phyloP scores from a whole-genome alignment of 2,329 filamentous ascomycete species.

The Rugonectria rugulosa region DNA sequence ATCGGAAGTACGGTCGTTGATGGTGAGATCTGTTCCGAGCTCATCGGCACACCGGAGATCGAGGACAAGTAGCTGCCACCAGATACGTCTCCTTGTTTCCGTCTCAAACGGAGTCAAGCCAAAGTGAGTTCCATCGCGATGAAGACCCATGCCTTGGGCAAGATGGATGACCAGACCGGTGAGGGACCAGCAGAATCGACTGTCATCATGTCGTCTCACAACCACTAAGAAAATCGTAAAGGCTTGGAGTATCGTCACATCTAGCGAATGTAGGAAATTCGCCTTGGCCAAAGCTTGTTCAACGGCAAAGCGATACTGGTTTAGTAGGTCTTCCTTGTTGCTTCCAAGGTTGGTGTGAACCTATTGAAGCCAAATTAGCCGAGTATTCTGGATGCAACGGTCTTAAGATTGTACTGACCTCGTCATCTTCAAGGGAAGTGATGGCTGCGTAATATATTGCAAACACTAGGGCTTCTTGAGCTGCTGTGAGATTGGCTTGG shows the following conservation, averaged over 20 bases:
- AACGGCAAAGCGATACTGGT: conserved; percentile 60
- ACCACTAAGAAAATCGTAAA: conserved; percentile 63
- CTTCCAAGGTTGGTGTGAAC: conserved; percentile 51
- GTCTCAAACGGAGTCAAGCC: conserved; percentile 64
- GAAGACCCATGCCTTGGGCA: conserved; percentile 66
- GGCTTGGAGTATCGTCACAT: conserved; percentile 65
- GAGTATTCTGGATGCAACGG: not conserved
- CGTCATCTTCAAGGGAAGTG: conserved; percentile 66
- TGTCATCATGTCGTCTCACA: conserved; percentile 55
- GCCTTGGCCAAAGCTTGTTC: conserved; percentile 66
- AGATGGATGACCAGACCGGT: conserved; percentile 66
- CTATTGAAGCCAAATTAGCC: conserved; percentile 20
- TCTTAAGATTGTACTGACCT: conserved; percentile 50
- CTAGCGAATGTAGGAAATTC: conserved; percentile 64
- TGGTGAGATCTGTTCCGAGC: conserved; percentile 55
- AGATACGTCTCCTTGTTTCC: conserved; percentile 67
- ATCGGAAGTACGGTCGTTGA: conserved; percentile 53
- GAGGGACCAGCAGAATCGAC: conserved; percentile 66
- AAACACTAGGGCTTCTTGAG: conserved; percentile 70
- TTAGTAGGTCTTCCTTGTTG: conserved; percentile 53
- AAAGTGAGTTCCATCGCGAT: conserved; percentile 61
- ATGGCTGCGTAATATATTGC: conserved; percentile 67
- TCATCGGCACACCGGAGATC: conserved; percentile 65
- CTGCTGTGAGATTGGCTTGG: conserved; percentile 62
- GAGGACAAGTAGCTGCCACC: conserved; percentile 66